Conservation (phyloP, 2,329 filamentous ascomycete species). For the Xylariaceae sp. region DNA sequence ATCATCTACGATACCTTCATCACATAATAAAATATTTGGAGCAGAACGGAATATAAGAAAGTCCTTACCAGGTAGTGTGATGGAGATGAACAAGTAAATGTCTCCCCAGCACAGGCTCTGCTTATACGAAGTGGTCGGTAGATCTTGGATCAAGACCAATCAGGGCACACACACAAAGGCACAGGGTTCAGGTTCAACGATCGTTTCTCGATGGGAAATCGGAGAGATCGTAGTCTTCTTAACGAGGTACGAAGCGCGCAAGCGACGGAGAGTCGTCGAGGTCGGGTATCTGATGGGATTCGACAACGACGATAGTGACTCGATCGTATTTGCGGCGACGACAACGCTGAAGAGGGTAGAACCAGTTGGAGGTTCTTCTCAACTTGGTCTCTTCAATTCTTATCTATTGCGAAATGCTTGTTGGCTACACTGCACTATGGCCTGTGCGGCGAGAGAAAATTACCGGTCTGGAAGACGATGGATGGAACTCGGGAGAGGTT, state of each 20-base stretch:
- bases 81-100: conserved; percentile 99
- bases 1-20: conserved; percentile 2
- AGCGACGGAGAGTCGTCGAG: conserved; percentile 38
- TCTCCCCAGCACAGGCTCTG: conserved; percentile 71
- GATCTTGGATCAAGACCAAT: conserved; percentile 40
- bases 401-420: conserved; percentile 39
- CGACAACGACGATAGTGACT: conserved; percentile 40
- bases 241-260: conserved; percentile 39
- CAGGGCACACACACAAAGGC: conserved; percentile 35
- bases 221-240: conserved; percentile 31
- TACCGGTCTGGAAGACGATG: conserved; percentile 17
- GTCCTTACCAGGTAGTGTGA: conserved; percentile 69
- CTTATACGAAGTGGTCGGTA: conserved; percentile 35
- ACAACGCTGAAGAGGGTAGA: conserved; percentile 24
- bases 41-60: not conserved
- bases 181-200: conserved; percentile 31
- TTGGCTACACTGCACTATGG: conserved; percentile 43
- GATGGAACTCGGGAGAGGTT: conserved; percentile 20
- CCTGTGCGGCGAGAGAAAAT: conserved; percentile 39
- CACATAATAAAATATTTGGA: not conserved
- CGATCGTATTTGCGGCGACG: conserved; percentile 38
- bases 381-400: conserved; percentile 23
- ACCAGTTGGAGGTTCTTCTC: conserved; percentile 2
- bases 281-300: conserved; percentile 39
- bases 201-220: conserved; percentile 31